Evolutionary conservation across 1,284 basidiomycete species (phyloP), one percentile per base, ranked within the genome.

Genomic region (Chiua sp.): DNA sequence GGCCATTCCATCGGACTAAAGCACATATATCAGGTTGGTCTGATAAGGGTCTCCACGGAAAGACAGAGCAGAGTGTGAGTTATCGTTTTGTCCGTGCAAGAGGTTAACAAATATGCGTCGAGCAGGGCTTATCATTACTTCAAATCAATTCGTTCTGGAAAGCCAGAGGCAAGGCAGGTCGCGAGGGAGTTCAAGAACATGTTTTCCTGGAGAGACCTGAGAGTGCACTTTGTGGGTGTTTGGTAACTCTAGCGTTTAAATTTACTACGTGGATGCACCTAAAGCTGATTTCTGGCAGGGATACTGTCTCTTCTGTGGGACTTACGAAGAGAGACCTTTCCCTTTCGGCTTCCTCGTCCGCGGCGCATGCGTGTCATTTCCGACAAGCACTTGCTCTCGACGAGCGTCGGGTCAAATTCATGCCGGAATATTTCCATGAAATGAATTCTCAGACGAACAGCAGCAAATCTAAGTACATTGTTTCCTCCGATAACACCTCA

Each of bases 311-410:
- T 0, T 78, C 77, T 3, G 65, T 77, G 6, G 77, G 77, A 1
- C 33, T 77, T 13, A 22, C 65, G 10, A 63, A 62, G 47, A 58
- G 53, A 5, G 68, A 70, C 5, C 60, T 59, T 7, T 63, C 71
- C 3, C 68, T 78, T 4, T 62, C 64, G 1, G 66, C 67, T 1
- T 66, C 64, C 16, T 53, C 62, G 1, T 63, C 60, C 2, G 55
- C 55, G 0, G 32, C 66, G 3, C 69, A 76, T 59, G 65, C 75
- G 22, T 77, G 74, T 46, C 69, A 67, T 57, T 75, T 79, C 53
- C 72, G 79, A 23, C 80, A 81, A 44, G 78, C 78, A 0, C 72
- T 80, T 22, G 75, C 76, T 22, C 72, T 80, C 7, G 78, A 80
- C 54, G 78, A 79, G 55, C 68, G 65, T 23, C 73, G 77, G 61